phyloP scores from a whole-genome alignment of 139 green algal genomes.

The Trebouxia sp. region DNA sequence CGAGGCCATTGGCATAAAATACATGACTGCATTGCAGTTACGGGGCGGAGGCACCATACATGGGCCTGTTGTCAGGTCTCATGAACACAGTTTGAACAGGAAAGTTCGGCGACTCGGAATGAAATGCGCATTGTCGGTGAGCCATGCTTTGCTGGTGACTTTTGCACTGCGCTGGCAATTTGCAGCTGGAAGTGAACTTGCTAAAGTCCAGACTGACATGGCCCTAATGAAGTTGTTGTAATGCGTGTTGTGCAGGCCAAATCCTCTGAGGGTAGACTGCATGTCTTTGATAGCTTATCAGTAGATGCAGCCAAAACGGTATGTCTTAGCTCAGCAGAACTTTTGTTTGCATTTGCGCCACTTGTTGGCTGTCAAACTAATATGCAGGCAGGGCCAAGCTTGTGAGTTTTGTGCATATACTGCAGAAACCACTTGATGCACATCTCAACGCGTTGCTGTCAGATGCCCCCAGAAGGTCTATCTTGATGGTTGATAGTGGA shows the following conservation, averaged over 20 bases:
- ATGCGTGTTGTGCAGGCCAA: conserved; percentile 57
- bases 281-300: conserved; percentile 73
- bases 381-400: not conserved
- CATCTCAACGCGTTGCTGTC: conserved; percentile 50
- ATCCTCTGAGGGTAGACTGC: conserved; percentile 70
- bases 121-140: conserved; percentile 78
- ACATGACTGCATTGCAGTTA: conserved; percentile 44
- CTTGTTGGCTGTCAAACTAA: not conserved
- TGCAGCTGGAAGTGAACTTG: not conserved
- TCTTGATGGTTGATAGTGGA: conserved; percentile 56
- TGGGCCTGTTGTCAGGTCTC: conserved; percentile 73
- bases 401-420: not conserved
- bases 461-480: conserved; percentile 46
- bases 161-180: not conserved
- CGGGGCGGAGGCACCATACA: conserved; percentile 77
- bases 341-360: not conserved
- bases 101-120: conserved; percentile 81
- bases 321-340: not conserved
- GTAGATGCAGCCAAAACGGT: conserved; percentile 52
- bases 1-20: not conserved
- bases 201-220: not conserved
- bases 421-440: conserved; percentile 42
- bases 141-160: too few species aligned
- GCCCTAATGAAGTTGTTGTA: not conserved
- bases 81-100: conserved; percentile 75